Percentiles rank a stretch among this genome's conserved stretches.
Conservation (phyloP, 2,329 filamentous ascomycete species). For the Diaporthe nobilis region DNA sequence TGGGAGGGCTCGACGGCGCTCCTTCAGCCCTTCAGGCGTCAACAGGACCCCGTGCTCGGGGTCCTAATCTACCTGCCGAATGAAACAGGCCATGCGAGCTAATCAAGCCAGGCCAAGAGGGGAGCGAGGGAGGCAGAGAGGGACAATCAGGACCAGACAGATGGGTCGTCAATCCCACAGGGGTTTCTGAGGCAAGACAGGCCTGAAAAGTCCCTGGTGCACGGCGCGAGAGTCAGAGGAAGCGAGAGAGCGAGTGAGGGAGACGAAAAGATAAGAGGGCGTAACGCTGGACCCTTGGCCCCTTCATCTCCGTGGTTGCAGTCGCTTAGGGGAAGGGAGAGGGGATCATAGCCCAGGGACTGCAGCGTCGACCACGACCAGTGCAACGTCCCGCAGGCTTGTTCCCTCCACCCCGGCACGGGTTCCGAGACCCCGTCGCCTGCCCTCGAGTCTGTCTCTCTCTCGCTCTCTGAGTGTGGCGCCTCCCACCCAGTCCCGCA, state of each 20-base stretch:
- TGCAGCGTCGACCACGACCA: not conserved
- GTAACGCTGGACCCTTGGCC: conserved; percentile 34
- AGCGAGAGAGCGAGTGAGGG: not conserved
- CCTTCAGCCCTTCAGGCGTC: conserved; percentile 13
- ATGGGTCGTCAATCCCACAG: conserved; percentile 13
- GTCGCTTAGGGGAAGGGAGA: not conserved
- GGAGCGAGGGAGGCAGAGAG: not conserved
- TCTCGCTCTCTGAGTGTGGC: not conserved
- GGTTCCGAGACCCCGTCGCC: conserved; percentile 30
- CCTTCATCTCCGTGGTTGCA: conserved; percentile 34
- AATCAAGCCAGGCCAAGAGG: conserved; percentile 6
- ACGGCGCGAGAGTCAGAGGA: conserved; percentile 17
- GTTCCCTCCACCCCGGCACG: conserved; percentile 22
- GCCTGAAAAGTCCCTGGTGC: not conserved
- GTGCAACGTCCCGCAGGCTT: conserved; percentile 23
- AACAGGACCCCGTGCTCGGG: not conserved
- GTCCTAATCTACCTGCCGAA: conserved; percentile 19
- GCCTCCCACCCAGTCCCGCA: not conserved
- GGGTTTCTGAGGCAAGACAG: conserved; percentile 24
- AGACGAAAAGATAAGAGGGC: conserved; percentile 4
- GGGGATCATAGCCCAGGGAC: not conserved
- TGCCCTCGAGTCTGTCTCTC: not conserved
- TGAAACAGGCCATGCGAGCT: conserved; percentile 32
- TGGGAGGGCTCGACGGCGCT: conserved; percentile 19
- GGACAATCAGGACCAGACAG: not conserved